Evolutionary conservation across 352 stramenopile species (phyloP), one percentile per base, ranked within the genome.

Genomic region (Poterioochromonas sp.): DNA sequence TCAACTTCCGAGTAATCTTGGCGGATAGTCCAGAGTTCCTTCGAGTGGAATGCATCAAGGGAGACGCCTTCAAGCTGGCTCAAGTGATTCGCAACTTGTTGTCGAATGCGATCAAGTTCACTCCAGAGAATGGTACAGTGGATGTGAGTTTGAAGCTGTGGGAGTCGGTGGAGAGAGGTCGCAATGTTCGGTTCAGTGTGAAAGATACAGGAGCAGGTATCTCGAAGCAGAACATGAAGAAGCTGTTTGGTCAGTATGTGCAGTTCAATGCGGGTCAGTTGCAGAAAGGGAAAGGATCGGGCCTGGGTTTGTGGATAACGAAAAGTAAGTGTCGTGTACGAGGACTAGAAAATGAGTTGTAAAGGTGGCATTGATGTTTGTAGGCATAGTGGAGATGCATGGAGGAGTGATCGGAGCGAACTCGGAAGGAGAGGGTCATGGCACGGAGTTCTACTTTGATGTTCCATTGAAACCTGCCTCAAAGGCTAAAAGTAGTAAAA

Each of bases 101-200:
- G 1, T 78, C 71, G 11, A 78, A 78, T 69, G 71, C 71, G 1
- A 20, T 78, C 2, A 78, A 78, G 47, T 78, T 78, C 51, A 78
- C 71, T 39, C 62, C 62, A 26, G 34, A 5, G 34, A 29, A 47
- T 1, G 62, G 62, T 8, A 47, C 39, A 26, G 62, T 71, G 3
- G 62, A 71, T 44, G 62, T 71, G 32, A 41, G 32, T 43, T 12
- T 71, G 2, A 3, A 41, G 41, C 47, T 58, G 47, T 15, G 15
- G 26, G 15, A 15, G 15, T 26, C 47, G 15, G 15, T 26, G 26
- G 47, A 58, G 47, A 26, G 15, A 58, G 32, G 32, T 71, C 32
- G 3, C 32, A 47, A 41, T 15, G 8, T 76, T 22, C 3, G 41
- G 32, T 18, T 76, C 11, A 40, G n/a, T 76, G 69, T 76, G 2